phyloP scores from a whole-genome alignment of 2,329 filamentous ascomycete genomes.

The Calonectria pseudoreteaudii region DNA sequence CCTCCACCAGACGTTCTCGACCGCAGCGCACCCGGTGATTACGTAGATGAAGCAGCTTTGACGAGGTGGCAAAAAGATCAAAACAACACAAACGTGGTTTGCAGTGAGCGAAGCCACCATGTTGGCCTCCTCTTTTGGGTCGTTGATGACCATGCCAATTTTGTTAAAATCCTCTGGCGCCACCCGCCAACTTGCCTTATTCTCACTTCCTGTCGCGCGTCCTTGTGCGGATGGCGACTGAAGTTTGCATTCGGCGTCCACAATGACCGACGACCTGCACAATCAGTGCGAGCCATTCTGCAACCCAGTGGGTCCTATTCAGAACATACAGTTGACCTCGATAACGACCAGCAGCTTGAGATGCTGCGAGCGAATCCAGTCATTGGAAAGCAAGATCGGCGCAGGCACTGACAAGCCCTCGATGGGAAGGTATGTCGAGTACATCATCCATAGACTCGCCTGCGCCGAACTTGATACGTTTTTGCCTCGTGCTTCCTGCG shows the following conservation, averaged over 20 bases:
- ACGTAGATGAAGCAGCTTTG: not conserved
- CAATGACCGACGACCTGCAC: not conserved
- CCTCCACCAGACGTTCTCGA: not conserved
- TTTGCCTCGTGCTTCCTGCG: no score
- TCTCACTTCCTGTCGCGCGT: not conserved
- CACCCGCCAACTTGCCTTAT: not conserved
- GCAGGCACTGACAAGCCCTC: no score
- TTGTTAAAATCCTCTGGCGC: not conserved
- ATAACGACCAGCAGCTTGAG: no score
- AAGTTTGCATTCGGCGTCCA: not conserved
- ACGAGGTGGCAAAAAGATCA: not conserved
- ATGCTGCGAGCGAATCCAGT: no score
- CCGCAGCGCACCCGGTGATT: not conserved
- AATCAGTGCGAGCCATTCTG: not conserved
- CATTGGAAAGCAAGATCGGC: no score
- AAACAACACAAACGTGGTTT: not conserved
- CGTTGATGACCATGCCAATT: not conserved
- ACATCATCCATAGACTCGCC: no score
- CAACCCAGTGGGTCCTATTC: no score
- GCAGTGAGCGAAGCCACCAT: not conserved
- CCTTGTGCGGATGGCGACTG: not conserved
- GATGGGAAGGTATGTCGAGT: no score
- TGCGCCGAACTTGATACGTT: no score
- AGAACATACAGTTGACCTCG: no score
- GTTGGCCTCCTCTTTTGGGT: no score